These are phyloP conservation scores for Wallacemonas rigidus DNA, from an alignment of 208 protist species.

Conservation along the genomic window DNA sequence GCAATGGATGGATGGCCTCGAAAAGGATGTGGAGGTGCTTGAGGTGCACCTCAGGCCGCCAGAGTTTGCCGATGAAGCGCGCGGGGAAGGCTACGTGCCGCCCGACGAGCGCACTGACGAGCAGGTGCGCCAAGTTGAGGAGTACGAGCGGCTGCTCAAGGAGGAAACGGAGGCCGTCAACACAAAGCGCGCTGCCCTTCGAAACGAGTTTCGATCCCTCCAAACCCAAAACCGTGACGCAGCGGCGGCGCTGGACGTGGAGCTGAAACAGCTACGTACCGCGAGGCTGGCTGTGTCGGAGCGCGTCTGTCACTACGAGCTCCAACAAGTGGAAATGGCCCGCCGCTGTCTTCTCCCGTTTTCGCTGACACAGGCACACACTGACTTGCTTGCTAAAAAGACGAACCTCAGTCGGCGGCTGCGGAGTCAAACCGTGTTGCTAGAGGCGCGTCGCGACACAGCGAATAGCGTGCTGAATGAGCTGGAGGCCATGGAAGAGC, in stretches of 20 bases:
- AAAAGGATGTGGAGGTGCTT: conserved; percentile 77
- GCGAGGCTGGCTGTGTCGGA: conserved; percentile 46
- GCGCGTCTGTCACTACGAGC: conserved; percentile 64
- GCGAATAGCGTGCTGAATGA: conserved; percentile 29
- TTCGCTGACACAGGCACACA: conserved; percentile 32
- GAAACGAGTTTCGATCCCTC: conserved; percentile 59
- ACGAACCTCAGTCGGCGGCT: conserved; percentile 26
- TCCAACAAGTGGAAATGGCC: conserved; percentile 71
- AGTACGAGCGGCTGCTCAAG: conserved; percentile 81
- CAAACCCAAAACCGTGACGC: conserved; percentile 51
- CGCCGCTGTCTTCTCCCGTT: conserved; percentile 50
- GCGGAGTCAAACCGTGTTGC: conserved; percentile 30
- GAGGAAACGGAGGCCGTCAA: conserved; percentile 71
- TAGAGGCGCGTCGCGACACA: conserved; percentile 35
- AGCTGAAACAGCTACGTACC: conserved; percentile 42
- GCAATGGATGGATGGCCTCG: conserved; percentile 92
- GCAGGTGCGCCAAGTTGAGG: conserved; percentile 63
- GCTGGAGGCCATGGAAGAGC: conserved; percentile 37
- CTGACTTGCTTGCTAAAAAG: conserved; percentile 24
- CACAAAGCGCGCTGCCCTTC: conserved; percentile 60
- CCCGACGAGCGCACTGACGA: conserved; percentile 86
- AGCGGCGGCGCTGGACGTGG: conserved; percentile 52
- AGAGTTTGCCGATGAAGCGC: conserved; percentile 74
- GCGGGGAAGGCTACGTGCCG: conserved; percentile 62
- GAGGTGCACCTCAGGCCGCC: conserved; percentile 63